Percentiles rank a stretch among this genome's conserved stretches.
phyloP scores from a whole-genome alignment of 768 basidiomycete genomes.

The Auriscalpium orientale region DNA sequence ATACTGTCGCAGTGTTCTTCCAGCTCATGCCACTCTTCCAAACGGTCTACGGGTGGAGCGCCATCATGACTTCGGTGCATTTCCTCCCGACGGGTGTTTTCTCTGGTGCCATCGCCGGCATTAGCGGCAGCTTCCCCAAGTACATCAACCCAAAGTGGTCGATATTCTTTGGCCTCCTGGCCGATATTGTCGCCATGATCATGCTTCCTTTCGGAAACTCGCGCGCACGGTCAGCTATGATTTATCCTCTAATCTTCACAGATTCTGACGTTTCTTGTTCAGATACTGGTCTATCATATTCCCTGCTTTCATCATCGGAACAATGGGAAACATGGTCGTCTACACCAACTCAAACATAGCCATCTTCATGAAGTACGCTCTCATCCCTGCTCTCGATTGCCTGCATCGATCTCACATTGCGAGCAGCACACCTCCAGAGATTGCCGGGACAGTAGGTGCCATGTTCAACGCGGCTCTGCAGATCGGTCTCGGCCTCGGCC shows the following conservation, averaged over 20 bases:
- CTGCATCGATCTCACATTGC: constrained; percentile 28
- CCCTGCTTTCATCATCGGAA: constrained; percentile 28
- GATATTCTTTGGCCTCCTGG: neutral
- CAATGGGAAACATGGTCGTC: constrained; percentile 24
- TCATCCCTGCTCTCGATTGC: neutral
- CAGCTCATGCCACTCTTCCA: neutral
- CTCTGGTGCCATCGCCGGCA: neutral
- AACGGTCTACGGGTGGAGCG: neutral
- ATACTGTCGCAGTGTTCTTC: neutral
- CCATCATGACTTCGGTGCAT: neutral
- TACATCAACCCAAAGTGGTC: neutral
- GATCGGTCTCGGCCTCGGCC: constrained; percentile 36
- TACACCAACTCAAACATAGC: constrained; percentile 29
- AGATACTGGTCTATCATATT: constrained; percentile 35
- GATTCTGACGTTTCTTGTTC: neutral
- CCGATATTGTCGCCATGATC: neutral
- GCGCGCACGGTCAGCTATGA: neutral
- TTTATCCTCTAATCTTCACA: neutral
- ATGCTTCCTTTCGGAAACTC: neutral
- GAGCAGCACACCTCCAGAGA: constrained; percentile 27
- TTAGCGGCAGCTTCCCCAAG: neutral
- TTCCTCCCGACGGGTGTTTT: neutral
- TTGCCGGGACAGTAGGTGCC: constrained; percentile 41
- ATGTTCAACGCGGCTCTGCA: constrained; percentile 42
- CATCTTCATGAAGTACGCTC: neutral